A percentile compares a stretch with the other conserved stretches of the same genome.
Conservation (phyloP, 306 rosid genomes). For the Oxytropis ochrocephala region DNA sequence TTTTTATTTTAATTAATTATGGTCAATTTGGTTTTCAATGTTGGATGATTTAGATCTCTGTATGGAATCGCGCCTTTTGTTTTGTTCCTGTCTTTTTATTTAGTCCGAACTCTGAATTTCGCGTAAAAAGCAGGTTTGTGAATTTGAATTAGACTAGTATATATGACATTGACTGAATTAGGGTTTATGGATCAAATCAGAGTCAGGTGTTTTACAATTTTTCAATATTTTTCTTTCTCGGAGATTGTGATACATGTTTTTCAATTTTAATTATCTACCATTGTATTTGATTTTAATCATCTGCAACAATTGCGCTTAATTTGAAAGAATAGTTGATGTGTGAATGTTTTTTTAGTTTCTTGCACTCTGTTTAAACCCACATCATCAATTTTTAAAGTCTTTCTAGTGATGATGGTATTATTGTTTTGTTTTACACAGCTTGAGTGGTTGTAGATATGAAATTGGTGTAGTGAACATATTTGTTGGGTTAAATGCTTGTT, state of each 20-base stretch:
- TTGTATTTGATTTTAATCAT: not conserved
- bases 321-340: not conserved
- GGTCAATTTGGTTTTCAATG: not conserved
- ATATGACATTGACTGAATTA: constrained; percentile 17
- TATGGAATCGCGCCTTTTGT: not conserved
- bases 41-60: constrained; percentile 20
- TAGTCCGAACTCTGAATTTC: constrained; percentile 20
- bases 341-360: not conserved
- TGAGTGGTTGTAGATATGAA: not conserved
- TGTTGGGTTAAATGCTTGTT: not conserved
- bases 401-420: not conserved
- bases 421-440: not conserved
- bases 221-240: too few relatives aligned
- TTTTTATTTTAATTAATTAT: not conserved
- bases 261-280: not conserved
- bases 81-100: not conserved
- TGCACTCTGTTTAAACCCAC: not conserved
- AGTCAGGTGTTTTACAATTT: not conserved
- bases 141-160: not conserved
- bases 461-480: not conserved
- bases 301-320: not conserved
- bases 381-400: not conserved
- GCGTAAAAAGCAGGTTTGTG: not conserved
- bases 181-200: constrained; percentile 29
- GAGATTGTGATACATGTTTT: constrained; percentile 7